These are phyloP conservation scores for Clonostachys byssicola DNA, from an alignment of 2,329 filamentous ascomycete species.

Conservation along the genomic window DNA sequence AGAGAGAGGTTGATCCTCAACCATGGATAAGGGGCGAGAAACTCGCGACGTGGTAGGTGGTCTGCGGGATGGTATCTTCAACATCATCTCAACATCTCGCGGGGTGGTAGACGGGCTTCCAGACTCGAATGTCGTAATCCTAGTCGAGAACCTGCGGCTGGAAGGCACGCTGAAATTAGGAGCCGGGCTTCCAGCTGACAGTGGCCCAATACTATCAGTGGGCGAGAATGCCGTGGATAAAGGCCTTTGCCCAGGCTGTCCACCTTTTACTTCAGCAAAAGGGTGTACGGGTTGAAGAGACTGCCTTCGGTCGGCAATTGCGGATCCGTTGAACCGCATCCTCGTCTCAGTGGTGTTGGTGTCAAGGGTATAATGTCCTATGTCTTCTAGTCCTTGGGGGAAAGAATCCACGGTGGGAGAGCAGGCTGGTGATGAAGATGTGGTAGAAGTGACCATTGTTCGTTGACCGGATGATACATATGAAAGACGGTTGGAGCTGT, in stretches of 20 bases:
- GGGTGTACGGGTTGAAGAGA: constrained; percentile 44
- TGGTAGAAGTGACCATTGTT: constrained; percentile 51
- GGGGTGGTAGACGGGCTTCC: not conserved
- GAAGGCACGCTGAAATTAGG: constrained; percentile 52
- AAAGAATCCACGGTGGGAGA: constrained; percentile 54
- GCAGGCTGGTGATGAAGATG: constrained; percentile 50
- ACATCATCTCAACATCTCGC: not conserved
- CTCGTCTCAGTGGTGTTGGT: constrained; percentile 25
- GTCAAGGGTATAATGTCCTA: constrained; percentile 11
- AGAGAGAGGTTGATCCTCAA: constrained; percentile 40
- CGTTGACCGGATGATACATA: constrained; percentile 57
- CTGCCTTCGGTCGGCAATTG: constrained; percentile 44
- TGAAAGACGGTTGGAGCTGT: constrained; percentile 53
- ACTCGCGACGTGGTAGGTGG: constrained; percentile 42
- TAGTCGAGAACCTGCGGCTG: constrained; percentile 36
- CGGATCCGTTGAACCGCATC: constrained; percentile 46
- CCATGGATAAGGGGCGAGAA: constrained; percentile 48
- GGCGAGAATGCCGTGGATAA: not conserved
- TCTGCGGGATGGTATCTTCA: constrained; percentile 15
- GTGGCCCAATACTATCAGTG: not conserved
- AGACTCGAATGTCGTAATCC: not conserved
- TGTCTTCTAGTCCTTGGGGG: constrained; percentile 6
- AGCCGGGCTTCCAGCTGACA: constrained; percentile 16
- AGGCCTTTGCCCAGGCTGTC: not conserved
- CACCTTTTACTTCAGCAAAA: constrained; percentile 26